These are phyloP conservation scores for Rhizopus arrhizus DNA, from an alignment of 371 early-diverging fungal genomes.

Conservation along the genomic window DNA sequence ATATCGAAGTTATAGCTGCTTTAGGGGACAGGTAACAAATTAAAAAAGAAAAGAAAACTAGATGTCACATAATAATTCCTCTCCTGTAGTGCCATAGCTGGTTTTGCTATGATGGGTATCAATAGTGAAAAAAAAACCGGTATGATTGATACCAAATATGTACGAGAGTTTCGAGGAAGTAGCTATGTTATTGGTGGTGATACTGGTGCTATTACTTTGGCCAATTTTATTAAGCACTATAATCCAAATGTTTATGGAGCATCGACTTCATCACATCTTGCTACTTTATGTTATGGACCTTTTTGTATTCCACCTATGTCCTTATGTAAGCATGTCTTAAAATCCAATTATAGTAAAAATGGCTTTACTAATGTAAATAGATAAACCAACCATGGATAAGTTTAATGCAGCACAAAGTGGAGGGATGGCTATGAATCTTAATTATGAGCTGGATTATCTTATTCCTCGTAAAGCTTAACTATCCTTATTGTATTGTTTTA, in stretches of 20 bases:
- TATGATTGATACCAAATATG: conserved; percentile 11
- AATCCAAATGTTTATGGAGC: conserved; percentile 31
- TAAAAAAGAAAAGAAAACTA: background rate
- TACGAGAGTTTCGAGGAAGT: conserved; percentile 36
- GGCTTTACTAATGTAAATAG: conserved; percentile 8
- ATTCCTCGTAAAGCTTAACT: conserved; percentile 24
- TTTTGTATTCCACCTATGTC: conserved; percentile 14
- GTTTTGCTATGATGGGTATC: conserved; percentile 29
- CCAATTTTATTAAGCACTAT: conserved; percentile 34
- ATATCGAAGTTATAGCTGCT: conserved; percentile 27
- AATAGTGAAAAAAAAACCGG: conserved; percentile 15
- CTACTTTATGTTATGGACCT: conserved; percentile 12
- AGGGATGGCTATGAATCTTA: conserved; percentile 29
- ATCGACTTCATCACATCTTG: conserved; percentile 29
- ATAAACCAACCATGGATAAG: conserved; percentile 29
- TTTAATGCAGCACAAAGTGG: conserved; percentile 43
- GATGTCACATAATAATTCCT: background rate
- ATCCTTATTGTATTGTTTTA: background rate
- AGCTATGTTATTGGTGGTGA: conserved; percentile 41
- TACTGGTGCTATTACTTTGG: conserved; percentile 27
- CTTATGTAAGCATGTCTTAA: conserved; percentile 9
- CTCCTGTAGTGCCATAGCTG: conserved; percentile 29
- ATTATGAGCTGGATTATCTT: conserved; percentile 35
- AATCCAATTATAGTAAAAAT: background rate
- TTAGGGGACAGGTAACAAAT: conserved; percentile 26